Conservation (phyloP, 192 early-diverging fungal genomes). For the Ambispora gerdemannii region DNA sequence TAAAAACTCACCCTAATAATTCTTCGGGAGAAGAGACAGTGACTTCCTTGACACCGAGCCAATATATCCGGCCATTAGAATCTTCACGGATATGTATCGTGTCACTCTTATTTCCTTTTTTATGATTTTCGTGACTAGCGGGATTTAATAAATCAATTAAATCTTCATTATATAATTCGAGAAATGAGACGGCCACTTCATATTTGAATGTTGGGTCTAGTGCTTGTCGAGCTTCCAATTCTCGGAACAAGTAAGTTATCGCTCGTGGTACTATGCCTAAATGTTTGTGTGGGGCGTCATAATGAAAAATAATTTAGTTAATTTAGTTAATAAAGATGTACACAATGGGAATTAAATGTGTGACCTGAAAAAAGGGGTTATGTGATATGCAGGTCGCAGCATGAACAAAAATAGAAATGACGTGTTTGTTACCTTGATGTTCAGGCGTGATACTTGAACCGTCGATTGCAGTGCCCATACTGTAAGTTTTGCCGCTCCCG, state of each 20-base stretch:
- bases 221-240: conserved; percentile 36
- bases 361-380: neutral
- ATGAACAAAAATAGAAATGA: neutral
- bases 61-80: conserved; percentile 80
- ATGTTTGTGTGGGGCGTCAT: neutral
- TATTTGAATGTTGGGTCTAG: conserved; percentile 43
- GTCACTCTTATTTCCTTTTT: conserved; percentile 35
- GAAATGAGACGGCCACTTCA: conserved; percentile 73
- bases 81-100: conserved; percentile 84
- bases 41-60: conserved; percentile 80
- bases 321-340: neutral
- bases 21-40: conserved; percentile 66
- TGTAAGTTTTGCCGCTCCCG: conserved; percentile 91
- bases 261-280: conserved; percentile 70
- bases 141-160: conserved; percentile 77
- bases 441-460: conserved; percentile 34
- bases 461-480: conserved; percentile 82
- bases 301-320: conserved; percentile 2
- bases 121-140: conserved; percentile 27
- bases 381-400: neutral
- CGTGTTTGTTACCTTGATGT: conserved; percentile 34
- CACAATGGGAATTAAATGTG: no score
- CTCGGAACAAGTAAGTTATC: conserved; percentile 55
- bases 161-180: conserved; percentile 98
- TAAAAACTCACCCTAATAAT: conserved; percentile 44